Base-by-base conservation (phyloP, 2,329 filamentous ascomycete genomes). In the Rachicladosporium sp. region DNA sequence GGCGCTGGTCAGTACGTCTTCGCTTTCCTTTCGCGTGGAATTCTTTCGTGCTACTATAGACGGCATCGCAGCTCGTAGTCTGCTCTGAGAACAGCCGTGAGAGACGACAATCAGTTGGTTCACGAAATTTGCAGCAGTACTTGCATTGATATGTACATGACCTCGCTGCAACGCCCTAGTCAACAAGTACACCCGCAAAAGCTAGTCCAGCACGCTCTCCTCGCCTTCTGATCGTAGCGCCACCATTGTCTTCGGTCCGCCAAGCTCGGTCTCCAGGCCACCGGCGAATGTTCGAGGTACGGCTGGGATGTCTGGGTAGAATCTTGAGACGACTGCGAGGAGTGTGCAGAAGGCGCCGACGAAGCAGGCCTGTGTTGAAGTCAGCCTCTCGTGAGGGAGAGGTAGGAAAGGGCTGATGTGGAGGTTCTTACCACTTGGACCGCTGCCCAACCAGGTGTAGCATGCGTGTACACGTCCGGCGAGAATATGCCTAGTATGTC, bases 401-500 rank as follows among this genome's bases (percentile, higher is more conserved):
- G 15, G 15, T 19, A 19, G 15, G 15, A 19, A 19, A 19, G 15
- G 15, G 15, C 15, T 19, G 15, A 19, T 19, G 15, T 8, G n/a
- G 11, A 10, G 12, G 29, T n/a, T 27, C 48, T 29, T 40, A 50
- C 50, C 23, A 67, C 40, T 38, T 68, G 50, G 8, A 94, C 77
- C 27, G 74, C 65, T 43, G 79, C 85, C 61, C 80, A 87, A 47
- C 75, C 74, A 10, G 88, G 69, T 36, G 74, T 80, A 56, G 76
- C 74, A 71, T 91, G 89, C 41, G 79, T 91, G 68, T 98, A 96
- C 55, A 88, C 80, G 61, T 91, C 79, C 2, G 86, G 78, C 37
- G 84, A 82, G 66, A 98, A 89, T 48, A 94, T 81, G 52, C 87
- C 88, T 42, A 96, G 71, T 42, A 87, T 73, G 61, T 98, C 93